Evolutionary conservation across 2,329 filamentous ascomycete species (phyloP), one percentile per base, ranked within the genome.

Genomic region (Colletotrichum falcatum): DNA sequence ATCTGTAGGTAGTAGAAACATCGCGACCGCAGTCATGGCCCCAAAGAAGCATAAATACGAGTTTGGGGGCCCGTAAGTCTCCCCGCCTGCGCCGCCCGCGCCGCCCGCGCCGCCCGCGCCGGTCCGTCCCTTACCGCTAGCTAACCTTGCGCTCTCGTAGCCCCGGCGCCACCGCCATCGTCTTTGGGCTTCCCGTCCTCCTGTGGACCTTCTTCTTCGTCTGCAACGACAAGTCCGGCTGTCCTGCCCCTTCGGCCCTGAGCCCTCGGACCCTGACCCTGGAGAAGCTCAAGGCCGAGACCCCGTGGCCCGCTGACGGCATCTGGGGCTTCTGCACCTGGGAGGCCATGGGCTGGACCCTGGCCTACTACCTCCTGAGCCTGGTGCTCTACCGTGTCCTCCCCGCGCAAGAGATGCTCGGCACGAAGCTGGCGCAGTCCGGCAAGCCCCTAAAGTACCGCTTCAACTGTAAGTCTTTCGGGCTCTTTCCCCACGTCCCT

Each of bases 151-250:
- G 42, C 12, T 33, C 49, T 4, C 3, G 8, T 30, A 95, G 94
- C 55, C 83, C 90, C 59, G 94, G 94, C 66, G 92, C 92, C 33
- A 86, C 90, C 33, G 87, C 83, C 61, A 92, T 97, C 74, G 91
- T 92, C 26, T 91, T 95, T 75, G 91, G 91, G 59, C 88, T 97
- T 1, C 94, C 94, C 0, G 70, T 93, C 28, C 84, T 94, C 60
- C 87, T 93, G 77, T 95, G 94, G 79, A 80, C 89, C 66, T 90
- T 94, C 75, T 88, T 90, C 60, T 94, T 97, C 76, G 84, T 92
- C 75, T 97, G 94, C 86, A 97, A 97, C 80, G 94, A 97, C 78
- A 84, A 95, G 65, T 90, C 92, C 6, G 95, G 95, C 66, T 97
- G 95, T 76, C 95, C 95, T 55, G 90, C 92, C 0, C 93, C 94